phyloP scores from a whole-genome alignment of 768 basidiomycete genomes.

The Auricularia cornea region DNA sequence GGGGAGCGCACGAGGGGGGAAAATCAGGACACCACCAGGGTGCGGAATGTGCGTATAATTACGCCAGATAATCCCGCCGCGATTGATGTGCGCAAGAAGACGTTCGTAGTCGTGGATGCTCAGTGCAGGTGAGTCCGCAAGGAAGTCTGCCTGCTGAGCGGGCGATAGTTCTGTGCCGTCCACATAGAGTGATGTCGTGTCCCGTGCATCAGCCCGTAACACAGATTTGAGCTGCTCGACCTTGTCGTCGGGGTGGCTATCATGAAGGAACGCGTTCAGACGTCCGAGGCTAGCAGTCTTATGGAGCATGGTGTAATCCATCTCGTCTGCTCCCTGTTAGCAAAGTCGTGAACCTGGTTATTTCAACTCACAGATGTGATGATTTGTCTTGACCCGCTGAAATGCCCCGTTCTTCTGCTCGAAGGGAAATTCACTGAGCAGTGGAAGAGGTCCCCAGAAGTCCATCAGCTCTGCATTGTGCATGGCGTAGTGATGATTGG shows the following conservation, averaged over 20 bases:
- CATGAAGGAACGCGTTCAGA: background rate
- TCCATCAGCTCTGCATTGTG: background rate
- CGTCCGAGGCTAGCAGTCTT: background rate
- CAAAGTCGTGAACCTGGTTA: background rate
- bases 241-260: background rate
- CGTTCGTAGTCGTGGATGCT: background rate
- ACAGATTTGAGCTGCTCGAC: background rate
- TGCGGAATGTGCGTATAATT: background rate
- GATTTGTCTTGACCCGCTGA: background rate
- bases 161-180: background rate
- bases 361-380: background rate
- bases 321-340: background rate
- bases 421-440: background rate
- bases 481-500: conserved; percentile 1
- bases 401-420: background rate
- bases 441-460: background rate
- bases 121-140: background rate
- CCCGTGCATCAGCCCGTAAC: background rate
- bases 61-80: background rate
- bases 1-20: background rate
- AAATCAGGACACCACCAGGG: background rate
- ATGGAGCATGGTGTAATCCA: background rate
- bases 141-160: background rate
- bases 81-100: background rate
- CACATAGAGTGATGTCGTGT: no score